Evolutionary conservation across 1,284 basidiomycete genomes (phyloP).

Genomic region (Ceratobasidium sp.): DNA sequence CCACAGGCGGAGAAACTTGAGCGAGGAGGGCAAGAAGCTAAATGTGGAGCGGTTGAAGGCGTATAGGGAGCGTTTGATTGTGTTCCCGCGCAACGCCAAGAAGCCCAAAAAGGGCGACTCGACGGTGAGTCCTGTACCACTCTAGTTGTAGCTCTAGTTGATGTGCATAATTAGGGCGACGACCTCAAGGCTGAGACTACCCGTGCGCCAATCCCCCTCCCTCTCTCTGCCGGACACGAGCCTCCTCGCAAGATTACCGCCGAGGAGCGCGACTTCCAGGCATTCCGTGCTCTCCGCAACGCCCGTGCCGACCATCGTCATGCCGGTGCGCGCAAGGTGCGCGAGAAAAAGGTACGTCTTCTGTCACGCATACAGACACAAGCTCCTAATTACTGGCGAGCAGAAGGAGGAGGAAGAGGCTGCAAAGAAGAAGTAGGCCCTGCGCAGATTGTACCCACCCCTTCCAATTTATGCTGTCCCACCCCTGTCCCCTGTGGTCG

Average conservation of each 20-base stretch:
- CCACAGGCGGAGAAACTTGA: constrained; percentile 95
- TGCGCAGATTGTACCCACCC: constrained; percentile 27
- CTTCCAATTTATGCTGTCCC: constrained; percentile 15
- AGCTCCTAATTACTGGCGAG: constrained; percentile 44
- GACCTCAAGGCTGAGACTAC: constrained; percentile 84
- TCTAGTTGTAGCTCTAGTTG: constrained; percentile 30
- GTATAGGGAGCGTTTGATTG: constrained; percentile 85
- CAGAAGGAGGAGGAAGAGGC: constrained; percentile 92
- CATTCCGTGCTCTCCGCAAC: constrained; percentile 87
- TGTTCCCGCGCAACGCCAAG: constrained; percentile 95
- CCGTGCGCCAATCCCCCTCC: constrained; percentile 73
- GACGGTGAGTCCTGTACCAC: constrained; percentile 62
- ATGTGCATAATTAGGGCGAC: constrained; percentile 66
- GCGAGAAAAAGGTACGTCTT: constrained; percentile 73
- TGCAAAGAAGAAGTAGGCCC: constrained; percentile 85
- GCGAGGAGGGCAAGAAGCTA: constrained; percentile 94
- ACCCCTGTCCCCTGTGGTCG: background rate
- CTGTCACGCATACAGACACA: constrained; percentile 10
- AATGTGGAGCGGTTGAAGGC: constrained; percentile 96
- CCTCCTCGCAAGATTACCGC: constrained; percentile 91
- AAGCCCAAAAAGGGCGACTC: constrained; percentile 97
- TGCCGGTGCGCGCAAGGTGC: constrained; percentile 85
- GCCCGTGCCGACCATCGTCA: constrained; percentile 84
- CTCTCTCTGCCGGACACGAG: constrained; percentile 73
- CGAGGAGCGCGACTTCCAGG: constrained; percentile 89